These are phyloP conservation scores for Xylaria sp. DNA, from an alignment of 2,329 filamentous ascomycete genomes.

Conservation along the genomic window DNA sequence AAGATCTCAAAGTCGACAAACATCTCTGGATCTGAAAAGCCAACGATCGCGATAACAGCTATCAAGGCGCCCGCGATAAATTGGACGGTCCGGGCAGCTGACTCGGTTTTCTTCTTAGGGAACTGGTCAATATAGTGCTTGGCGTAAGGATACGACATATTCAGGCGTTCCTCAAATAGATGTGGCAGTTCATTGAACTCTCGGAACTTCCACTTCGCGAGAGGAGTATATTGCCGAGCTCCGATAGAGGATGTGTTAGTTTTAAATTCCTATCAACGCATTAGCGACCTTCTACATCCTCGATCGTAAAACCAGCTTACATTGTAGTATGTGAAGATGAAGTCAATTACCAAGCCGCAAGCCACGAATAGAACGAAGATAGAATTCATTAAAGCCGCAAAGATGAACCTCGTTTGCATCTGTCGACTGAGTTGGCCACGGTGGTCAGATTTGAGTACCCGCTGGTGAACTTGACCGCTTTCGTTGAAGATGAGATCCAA, in stretches of 20 bases:
- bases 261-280: constrained; percentile 81
- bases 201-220: constrained; percentile 97
- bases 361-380: constrained; percentile 87
- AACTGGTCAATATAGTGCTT: constrained; percentile 95
- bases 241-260: constrained; percentile 89
- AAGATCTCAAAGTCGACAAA: constrained; percentile 94
- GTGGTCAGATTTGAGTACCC: constrained; percentile 86
- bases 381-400: constrained; percentile 87
- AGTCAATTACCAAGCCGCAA: constrained; percentile 85
- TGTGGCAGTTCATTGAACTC: constrained; percentile 98
- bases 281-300: constrained; percentile 33
- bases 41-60: constrained; percentile 83
- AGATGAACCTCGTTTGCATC: constrained; percentile 79
- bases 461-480: constrained; percentile 83
- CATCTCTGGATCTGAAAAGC: constrained; percentile 88
- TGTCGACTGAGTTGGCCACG: constrained; percentile 81
- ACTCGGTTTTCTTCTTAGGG: constrained; percentile 91
- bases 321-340: constrained; percentile 95
- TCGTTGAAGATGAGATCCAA: constrained; percentile 95
- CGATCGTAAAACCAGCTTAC: constrained; percentile 57
- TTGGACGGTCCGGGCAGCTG: constrained; percentile 82
- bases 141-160: constrained; percentile 95
- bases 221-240: constrained; percentile 89
- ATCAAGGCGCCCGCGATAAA: constrained; percentile 89
- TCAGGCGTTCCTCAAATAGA: constrained; percentile 86